phyloP scores from a whole-genome alignment of 345 rosid genomes.

The Trapa incisa region DNA sequence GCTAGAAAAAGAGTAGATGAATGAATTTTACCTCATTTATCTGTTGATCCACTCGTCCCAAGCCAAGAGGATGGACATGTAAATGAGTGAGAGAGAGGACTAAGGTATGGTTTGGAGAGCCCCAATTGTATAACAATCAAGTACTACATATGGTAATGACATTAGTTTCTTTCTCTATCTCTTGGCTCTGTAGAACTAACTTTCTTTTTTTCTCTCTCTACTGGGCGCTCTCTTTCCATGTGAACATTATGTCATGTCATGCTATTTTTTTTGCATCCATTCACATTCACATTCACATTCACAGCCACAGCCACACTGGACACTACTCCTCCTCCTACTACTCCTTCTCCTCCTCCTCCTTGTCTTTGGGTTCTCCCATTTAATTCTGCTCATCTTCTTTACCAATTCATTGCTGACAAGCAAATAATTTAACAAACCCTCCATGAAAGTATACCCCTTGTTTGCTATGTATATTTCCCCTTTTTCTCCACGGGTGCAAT shows the following conservation, averaged over 20 bases:
- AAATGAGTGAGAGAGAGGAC: background rate
- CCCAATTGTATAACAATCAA: constrained; percentile 1
- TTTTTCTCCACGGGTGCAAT: no score
- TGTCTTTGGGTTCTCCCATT: constrained; percentile 3
- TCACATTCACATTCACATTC: background rate
- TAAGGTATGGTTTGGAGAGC: constrained; percentile 2
- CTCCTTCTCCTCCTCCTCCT: background rate
- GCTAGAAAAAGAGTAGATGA: background rate
- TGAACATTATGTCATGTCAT: background rate
- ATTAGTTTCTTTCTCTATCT: background rate
- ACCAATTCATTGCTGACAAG: background rate
- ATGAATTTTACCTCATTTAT: background rate
- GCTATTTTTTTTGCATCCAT: background rate
- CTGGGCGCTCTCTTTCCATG: background rate
- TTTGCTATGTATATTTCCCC: no score
- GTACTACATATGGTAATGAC: constrained; percentile 7
- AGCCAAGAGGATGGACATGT: background rate
- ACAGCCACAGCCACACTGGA: no score
- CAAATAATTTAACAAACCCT: background rate
- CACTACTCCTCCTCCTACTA: background rate
- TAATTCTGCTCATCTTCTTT: background rate
- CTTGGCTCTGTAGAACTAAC: background rate
- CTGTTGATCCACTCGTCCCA: background rate
- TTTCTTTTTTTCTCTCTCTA: constrained; percentile 2
- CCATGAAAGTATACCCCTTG: background rate